Base-by-base conservation (phyloP, 2,329 filamentous ascomycete species). In the Laburnicola sp. region DNA sequence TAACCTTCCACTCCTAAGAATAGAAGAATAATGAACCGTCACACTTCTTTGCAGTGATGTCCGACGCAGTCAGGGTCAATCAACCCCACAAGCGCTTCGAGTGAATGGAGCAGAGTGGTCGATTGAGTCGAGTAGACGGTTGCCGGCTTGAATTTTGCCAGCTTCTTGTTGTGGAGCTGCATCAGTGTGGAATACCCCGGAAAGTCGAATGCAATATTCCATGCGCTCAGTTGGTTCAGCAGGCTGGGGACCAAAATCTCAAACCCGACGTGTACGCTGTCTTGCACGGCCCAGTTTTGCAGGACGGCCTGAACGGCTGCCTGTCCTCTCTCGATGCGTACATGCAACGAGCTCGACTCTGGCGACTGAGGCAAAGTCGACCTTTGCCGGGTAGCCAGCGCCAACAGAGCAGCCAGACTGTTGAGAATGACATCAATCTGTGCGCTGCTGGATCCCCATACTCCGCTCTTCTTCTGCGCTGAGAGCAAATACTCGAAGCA, bases 41-140 rank as follows among this genome's bases (percentile, higher is more conserved):
- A 38, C 7, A n/a, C 35, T 27, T n/a, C 38, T 6, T 6, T 45
- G 26, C 38, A 43, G 25, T 54, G 50, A 45, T 56, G 53, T 4
- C 68, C 65, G 6, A 75, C 55, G 30, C 55, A 56, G 46, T 73
- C 59, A 48, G 76, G 76, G 28, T 75, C 64, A 31, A 72, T 57
- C 32, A 57, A 54, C 11, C 72, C 68, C n/a, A 69, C 62, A 37
- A 75, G 69, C 0, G 70, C 71, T 43, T 76, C 74, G 0, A 77
- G 54, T 0, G 73, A 75, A 51, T 76, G 72, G 2, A 74, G 48
- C 0, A 67, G 42, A 0, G 73, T 70, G 7, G 62, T 64, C 31
- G 64, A 62, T 26, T 55, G 11, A n/a, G 26, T 22, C 4, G 16
- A n/a, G 23, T 51, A 54, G 2, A 57, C 10, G 4, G 46, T 26